Base-by-base conservation (phyloP, 164 flowering plant genomes). In the Vitis rotundifolia region DNA sequence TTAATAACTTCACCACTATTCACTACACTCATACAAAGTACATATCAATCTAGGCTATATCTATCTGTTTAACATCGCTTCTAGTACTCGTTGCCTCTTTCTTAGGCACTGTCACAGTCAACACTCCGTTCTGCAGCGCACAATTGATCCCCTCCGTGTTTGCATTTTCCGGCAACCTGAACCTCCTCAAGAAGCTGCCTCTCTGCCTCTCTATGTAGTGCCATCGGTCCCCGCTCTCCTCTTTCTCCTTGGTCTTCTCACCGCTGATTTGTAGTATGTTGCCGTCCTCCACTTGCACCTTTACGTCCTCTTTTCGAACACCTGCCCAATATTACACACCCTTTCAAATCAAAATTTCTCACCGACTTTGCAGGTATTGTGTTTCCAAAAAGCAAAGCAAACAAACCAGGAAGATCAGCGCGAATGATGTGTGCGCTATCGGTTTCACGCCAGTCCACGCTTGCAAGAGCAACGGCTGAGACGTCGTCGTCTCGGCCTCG, bases 391-490 rank as follows among this genome's bases (percentile, higher is more conserved):
- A 37, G 44, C 5, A 37, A 37, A 37, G 44, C 44, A 6, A 37
- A 37, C 59, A 5, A 29, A 81, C 81, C 78, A n/a, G 84, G 84
- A 49, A 81, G 70, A 62, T 78, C 82, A 54, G 64, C 78, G 48
- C 57, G 73, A 68, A 78, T 68, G 63, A 72, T 66, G 70, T 81
- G 84, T 51, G 80, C 76, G 18, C 50, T 55, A 7, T 74, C 71
- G 11, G 82, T 81, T 66, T 81, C 84, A 9, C 75, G 77, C 84
- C 84, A 78, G 18, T 79, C 84, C 3, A 76, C 82, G 26, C 66
- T 63, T 31, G 71, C 69, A 15, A 16, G 71, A 52, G 75, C 73
- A 12, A 73, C 8, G 56, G 68, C 67, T 1, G 63, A 11, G 44
- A 52, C n/a, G 5, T 68, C 67, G 51, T 73, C 79, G 3, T 65